phyloP scores from a whole-genome alignment of 169 alveolate species.

The Plasmodium inui region DNA sequence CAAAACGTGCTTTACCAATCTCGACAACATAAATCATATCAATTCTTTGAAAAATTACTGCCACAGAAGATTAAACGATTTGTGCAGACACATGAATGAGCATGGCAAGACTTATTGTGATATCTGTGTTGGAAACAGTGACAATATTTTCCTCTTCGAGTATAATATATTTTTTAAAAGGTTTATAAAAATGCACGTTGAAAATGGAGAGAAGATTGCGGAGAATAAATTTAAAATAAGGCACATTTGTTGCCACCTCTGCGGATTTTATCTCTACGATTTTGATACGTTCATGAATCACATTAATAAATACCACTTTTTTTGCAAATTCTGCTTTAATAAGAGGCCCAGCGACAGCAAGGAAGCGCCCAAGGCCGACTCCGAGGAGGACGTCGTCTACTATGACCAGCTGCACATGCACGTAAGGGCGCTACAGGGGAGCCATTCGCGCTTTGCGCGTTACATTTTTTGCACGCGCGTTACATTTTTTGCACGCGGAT shows the following conservation, averaged over 20 bases:
- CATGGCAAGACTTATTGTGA: slow-evolving; percentile 74
- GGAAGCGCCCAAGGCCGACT: slow-evolving; percentile 13
- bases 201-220: slow-evolving; percentile 56
- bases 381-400: slow-evolving; percentile 39
- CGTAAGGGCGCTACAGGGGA: slow-evolving; percentile 10
- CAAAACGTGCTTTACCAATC: slow-evolving; percentile 66
- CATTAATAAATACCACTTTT: slow-evolving; percentile 67
- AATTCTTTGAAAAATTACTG: slow-evolving; percentile 39
- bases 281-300: slow-evolving; percentile 65
- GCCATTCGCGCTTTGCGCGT: neutral
- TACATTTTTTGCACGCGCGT: too few relatives aligned
- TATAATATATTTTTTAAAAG: slow-evolving; percentile 62
- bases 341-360: slow-evolving; percentile 12
- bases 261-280: slow-evolving; percentile 58
- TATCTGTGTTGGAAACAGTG: slow-evolving; percentile 66
- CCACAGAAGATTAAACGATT: slow-evolving; percentile 38
- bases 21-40: slow-evolving; percentile 41
- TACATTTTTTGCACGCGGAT: too few relatives aligned
- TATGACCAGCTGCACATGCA: slow-evolving; percentile 63
- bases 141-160: slow-evolving; percentile 67
- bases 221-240: slow-evolving; percentile 65
- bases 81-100: slow-evolving; percentile 51
- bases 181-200: slow-evolving; percentile 45
- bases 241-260: slow-evolving; percentile 73
- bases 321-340: slow-evolving; percentile 74